Conservation (phyloP, 495 filamentous ascomycete species). For the Penicillium subrubescens region DNA sequence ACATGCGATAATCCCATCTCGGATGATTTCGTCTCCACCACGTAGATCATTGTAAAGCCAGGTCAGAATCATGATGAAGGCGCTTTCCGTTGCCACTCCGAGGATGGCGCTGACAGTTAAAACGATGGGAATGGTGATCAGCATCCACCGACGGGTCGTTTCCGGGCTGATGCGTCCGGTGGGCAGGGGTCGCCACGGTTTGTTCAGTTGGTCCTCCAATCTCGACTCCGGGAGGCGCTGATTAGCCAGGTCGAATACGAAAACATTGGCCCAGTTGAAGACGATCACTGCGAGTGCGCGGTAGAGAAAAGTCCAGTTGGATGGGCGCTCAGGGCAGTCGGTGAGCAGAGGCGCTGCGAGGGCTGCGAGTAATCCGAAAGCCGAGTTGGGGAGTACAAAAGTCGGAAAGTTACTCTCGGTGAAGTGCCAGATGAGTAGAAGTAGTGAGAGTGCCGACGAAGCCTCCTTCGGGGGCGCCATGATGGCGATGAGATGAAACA, state of each 20-base stretch:
- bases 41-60: constrained; percentile 59
- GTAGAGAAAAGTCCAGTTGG: neutral
- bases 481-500: neutral
- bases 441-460: constrained; percentile 4
- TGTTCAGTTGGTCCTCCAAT: constrained; percentile 46
- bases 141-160: constrained; percentile 39
- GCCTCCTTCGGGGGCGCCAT: neutral
- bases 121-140: constrained; percentile 37
- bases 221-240: constrained; percentile 11
- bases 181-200: constrained; percentile 60
- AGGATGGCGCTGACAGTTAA: constrained; percentile 32
- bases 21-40: constrained; percentile 46
- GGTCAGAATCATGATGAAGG: constrained; percentile 39
- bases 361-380: constrained; percentile 16
- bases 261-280: constrained; percentile 22
- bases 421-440: constrained; percentile 23
- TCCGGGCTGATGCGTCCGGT: constrained; percentile 36
- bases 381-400: constrained; percentile 21
- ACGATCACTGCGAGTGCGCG: constrained; percentile 9
- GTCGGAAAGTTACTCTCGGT: constrained; percentile 28
- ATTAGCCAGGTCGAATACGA: constrained; percentile 17
- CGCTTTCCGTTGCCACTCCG: constrained; percentile 35
- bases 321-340: neutral
- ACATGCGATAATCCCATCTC: constrained; percentile 50
- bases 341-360: constrained; percentile 12